Percentiles rank a stretch among this genome's conserved stretches.
These are phyloP conservation scores for Plasmodium fragile DNA, from an alignment of 169 alveolate genomes.

Conservation along the genomic window DNA sequence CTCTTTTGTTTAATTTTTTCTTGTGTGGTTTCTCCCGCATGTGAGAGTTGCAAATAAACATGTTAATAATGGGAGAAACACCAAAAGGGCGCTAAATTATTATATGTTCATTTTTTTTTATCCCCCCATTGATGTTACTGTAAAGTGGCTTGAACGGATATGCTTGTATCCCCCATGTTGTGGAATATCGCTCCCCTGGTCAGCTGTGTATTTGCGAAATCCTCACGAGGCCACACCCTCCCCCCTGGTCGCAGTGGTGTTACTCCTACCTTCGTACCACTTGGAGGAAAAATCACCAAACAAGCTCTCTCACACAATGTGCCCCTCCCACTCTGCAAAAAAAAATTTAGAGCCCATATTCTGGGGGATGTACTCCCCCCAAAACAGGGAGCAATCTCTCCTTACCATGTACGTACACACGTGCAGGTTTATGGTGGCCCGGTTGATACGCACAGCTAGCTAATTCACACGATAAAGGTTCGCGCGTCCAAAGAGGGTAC, in stretches of 20 bases:
- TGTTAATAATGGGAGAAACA: not conserved
- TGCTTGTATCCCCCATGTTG: not conserved
- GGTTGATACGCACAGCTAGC: not conserved
- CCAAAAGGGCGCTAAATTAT: not conserved
- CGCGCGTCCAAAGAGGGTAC: not conserved
- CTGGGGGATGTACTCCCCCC: not conserved
- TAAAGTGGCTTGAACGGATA: not conserved
- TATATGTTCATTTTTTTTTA: not conserved
- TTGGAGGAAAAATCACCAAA: not conserved
- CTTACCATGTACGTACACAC: not conserved
- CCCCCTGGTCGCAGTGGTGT: not conserved
- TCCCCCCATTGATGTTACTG: not conserved
- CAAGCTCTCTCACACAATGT: not conserved
- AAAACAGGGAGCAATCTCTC: not conserved
- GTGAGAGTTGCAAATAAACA: not conserved
- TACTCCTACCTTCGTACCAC: not conserved
- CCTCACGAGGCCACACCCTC: not conserved
- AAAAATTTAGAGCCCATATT: not conserved
- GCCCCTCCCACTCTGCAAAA: not conserved
- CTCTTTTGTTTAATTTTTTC: not conserved
- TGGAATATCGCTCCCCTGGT: not conserved
- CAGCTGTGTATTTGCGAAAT: not conserved
- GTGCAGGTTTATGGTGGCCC: not conserved
- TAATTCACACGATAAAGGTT: not conserved
- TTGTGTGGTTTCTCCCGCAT: not conserved